Conservation (phyloP, 169 alveolate species). For the Perkinsus olseni region DNA sequence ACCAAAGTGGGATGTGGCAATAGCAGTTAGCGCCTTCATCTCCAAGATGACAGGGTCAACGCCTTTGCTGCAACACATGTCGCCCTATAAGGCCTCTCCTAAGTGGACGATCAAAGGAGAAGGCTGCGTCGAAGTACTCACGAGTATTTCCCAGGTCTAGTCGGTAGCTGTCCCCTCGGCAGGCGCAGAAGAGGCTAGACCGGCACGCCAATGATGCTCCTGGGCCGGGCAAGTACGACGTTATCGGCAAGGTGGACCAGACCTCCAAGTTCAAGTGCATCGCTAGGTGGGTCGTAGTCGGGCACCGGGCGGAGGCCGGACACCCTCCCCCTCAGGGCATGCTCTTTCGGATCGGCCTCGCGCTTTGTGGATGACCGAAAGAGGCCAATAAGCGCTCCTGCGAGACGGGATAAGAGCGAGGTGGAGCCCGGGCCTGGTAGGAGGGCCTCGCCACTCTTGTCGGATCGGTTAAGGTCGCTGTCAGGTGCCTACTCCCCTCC, state of each 20-base stretch:
- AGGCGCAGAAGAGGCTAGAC: background rate
- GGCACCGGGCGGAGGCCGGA: too few relatives aligned
- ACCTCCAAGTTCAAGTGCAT: background rate
- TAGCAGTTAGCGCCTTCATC: background rate
- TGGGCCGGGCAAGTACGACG: background rate
- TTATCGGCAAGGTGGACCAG: background rate
- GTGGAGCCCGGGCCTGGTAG: background rate
- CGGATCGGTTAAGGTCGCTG: too few relatives aligned
- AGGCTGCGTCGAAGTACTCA: background rate
- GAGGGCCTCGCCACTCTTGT: background rate
- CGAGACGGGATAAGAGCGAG: background rate
- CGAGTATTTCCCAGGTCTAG: too few relatives aligned
- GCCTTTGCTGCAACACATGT: background rate
- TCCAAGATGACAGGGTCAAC: background rate
- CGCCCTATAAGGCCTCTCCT: background rate
- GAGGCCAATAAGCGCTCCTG: background rate
- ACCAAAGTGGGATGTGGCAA: background rate
- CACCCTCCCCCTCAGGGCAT: too few relatives aligned
- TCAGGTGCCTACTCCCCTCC: background rate
- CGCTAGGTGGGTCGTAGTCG: background rate
- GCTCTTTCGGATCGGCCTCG: background rate
- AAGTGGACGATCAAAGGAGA: background rate
- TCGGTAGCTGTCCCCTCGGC: too few relatives aligned
- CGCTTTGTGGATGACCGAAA: background rate
- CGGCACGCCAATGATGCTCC: background rate